Conservation (phyloP, 2,329 filamentous ascomycete species). For the Aspergillus pseudoterreus region DNA sequence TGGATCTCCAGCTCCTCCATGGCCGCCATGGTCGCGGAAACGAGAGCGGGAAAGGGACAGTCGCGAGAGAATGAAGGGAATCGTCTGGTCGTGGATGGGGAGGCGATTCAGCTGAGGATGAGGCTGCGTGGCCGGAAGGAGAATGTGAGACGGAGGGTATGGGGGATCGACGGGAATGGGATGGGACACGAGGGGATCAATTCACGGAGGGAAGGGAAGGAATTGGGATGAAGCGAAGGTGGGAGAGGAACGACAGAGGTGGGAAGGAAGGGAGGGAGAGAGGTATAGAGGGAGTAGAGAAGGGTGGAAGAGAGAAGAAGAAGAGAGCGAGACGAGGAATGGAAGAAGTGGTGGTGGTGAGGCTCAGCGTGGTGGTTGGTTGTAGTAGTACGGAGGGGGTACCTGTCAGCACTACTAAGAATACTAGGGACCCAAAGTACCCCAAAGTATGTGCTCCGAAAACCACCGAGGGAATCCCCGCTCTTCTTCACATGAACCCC, state of each 20-base stretch:
- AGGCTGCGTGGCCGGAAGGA: not conserved
- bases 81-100: too few relatives aligned
- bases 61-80: not conserved
- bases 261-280: not conserved
- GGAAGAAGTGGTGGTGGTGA: not conserved
- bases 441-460: not conserved
- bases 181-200: not conserved
- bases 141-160: not conserved
- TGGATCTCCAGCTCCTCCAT: slow-evolving; percentile 97
- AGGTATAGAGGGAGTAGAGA: not conserved
- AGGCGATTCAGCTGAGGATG: not conserved
- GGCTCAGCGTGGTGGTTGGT: not conserved
- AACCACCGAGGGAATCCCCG: not conserved
- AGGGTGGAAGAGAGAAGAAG: not conserved
- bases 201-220: not conserved
- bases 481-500: not conserved
- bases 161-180: not conserved
- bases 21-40: slow-evolving; percentile 64
- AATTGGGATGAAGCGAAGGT: slow-evolving; percentile 1
- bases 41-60: slow-evolving; percentile 8
- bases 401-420: not conserved
- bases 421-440: too few relatives aligned
- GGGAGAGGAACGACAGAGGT: not conserved
- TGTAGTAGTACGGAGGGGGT: not conserved
- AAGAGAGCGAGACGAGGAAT: not conserved